phyloP scores from a whole-genome alignment of 2,329 filamentous ascomycete species.

The Fusarium sarcochroum region DNA sequence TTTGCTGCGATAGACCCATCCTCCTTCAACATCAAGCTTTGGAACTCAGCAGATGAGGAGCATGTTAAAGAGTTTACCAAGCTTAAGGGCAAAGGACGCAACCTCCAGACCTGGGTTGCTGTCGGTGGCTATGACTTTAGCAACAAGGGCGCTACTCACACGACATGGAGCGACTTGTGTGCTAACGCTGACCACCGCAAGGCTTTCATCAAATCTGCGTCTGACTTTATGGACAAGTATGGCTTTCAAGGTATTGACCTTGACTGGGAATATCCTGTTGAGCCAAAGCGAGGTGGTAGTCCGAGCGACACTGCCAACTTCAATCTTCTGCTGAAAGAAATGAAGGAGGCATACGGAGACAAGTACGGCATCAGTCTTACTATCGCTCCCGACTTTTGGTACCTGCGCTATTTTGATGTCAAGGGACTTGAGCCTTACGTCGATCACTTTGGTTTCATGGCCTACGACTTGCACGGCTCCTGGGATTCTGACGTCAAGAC shows the following conservation, averaged over 20 bases:
- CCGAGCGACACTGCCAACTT: conserved; percentile 56
- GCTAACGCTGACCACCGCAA: conserved; percentile 42
- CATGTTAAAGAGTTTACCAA: conserved; percentile 25
- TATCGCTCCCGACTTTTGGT: conserved; percentile 55
- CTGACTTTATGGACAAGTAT: conserved; percentile 34
- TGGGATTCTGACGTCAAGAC: conserved; percentile 56
- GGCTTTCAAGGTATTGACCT: conserved; percentile 57
- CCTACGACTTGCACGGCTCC: conserved; percentile 59
- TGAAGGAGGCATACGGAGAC: conserved; percentile 47
- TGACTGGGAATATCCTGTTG: conserved; percentile 62
- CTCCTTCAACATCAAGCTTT: conserved; percentile 44
- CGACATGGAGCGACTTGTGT: conserved; percentile 49
- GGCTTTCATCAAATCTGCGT: conserved; percentile 55
- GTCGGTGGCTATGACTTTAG: conserved; percentile 60
- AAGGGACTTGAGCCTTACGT: conserved; percentile 55
- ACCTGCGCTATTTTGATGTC: conserved; percentile 55
- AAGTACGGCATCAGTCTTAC: conserved; percentile 59
- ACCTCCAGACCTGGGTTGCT: conserved; percentile 55
- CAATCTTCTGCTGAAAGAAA: conserved; percentile 52
- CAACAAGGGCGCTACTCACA: conserved; percentile 49
- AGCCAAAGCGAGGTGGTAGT: conserved; percentile 52
- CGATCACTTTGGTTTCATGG: conserved; percentile 56
- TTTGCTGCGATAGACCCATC: conserved; percentile 53
- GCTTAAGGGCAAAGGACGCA: conserved; percentile 46
- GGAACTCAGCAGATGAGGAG: conserved; percentile 1